phyloP scores from a whole-genome alignment of 2,329 filamentous ascomycete genomes.

The Fusarium kyushuense region DNA sequence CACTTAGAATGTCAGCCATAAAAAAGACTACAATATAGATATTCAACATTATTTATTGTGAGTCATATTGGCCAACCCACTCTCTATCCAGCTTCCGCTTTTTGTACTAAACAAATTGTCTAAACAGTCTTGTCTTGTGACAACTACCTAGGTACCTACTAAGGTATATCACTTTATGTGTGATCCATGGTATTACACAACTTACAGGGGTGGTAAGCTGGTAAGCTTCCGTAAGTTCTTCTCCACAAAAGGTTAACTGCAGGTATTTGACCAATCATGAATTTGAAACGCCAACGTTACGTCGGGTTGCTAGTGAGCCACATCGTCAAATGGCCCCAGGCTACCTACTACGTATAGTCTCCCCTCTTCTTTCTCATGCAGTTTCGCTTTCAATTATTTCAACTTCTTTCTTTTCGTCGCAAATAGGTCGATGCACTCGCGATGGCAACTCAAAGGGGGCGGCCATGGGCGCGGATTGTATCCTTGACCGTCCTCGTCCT shows the following conservation, averaged over 20 bases:
- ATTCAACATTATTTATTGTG: not conserved
- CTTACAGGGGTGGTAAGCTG: not conserved
- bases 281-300: conserved; percentile 24
- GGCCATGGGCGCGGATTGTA: conserved; percentile 50
- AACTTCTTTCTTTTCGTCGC: conserved; percentile 8
- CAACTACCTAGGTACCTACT: not conserved
- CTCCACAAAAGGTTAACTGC: conserved; percentile 33
- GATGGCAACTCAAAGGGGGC: conserved; percentile 52
- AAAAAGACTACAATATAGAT: not conserved
- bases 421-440: conserved; percentile 48
- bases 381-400: conserved; percentile 6
- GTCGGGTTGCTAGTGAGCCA: conserved; percentile 35
- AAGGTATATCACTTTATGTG: not conserved
- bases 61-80: not conserved
- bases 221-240: conserved; percentile 9
- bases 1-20: not conserved
- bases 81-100: not conserved
- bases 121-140: too few relatives aligned
- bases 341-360: not conserved
- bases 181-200: not conserved
- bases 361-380: conserved; percentile 26
- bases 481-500: conserved; percentile 54
- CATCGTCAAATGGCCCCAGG: conserved; percentile 36
- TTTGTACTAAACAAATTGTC: not conserved
- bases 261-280: conserved; percentile 37